These are phyloP conservation scores for Pyronema omphalodes DNA, from an alignment of 495 filamentous ascomycete species.

Conservation along the genomic window DNA sequence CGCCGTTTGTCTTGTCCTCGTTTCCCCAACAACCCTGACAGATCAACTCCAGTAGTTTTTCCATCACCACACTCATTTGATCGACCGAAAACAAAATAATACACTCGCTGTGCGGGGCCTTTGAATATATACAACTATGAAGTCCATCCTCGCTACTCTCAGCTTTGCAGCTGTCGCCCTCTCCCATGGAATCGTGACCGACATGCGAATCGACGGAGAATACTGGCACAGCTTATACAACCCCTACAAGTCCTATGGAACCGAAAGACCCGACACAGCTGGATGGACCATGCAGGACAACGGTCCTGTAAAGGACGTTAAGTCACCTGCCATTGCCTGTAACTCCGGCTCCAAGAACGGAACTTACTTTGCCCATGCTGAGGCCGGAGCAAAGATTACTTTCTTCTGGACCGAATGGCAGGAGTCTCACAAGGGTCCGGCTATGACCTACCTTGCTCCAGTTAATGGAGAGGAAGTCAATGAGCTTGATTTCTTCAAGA, in stretches of 20 bases:
- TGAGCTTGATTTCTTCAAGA: conserved; percentile 40
- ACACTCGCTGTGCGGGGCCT: not conserved
- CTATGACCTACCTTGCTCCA: conserved; percentile 54
- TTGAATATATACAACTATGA: conserved; percentile 5
- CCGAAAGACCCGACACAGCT: conserved; percentile 28
- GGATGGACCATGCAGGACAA: conserved; percentile 35
- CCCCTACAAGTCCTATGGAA: conserved; percentile 26
- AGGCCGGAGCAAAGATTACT: conserved; percentile 37
- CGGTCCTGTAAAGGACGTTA: conserved; percentile 35
- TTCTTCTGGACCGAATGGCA: conserved; percentile 56
- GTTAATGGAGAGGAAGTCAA: conserved; percentile 39
- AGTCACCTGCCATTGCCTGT: conserved; percentile 46
- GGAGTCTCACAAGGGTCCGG: conserved; percentile 45
- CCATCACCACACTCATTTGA: not conserved
- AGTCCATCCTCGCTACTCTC: conserved; percentile 27
- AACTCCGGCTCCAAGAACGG: conserved; percentile 31
- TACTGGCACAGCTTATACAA: conserved; percentile 32
- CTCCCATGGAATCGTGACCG: conserved; percentile 44
- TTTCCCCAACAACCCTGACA: too few relatives aligned
- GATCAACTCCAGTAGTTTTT: not conserved
- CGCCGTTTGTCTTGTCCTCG: too few relatives aligned
- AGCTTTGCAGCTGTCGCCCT: conserved; percentile 33
- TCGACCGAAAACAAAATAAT: not conserved
- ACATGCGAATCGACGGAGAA: conserved; percentile 40
- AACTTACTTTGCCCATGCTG: conserved; percentile 34